Percentiles rank a stretch among this genome's conserved stretches.
phyloP scores from a whole-genome alignment of 129 eudicot species.

The Flaveria brownii region DNA sequence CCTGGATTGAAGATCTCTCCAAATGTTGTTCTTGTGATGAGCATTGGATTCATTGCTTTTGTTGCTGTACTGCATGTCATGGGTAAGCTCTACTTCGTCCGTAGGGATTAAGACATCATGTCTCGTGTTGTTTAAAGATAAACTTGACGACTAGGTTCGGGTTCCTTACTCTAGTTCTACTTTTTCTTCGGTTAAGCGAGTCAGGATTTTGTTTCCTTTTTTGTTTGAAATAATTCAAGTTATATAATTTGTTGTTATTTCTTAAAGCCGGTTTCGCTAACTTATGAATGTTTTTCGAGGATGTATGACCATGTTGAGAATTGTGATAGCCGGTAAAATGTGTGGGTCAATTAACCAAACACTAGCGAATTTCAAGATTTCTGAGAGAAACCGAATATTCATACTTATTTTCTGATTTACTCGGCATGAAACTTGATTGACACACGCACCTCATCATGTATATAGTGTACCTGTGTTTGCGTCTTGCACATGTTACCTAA shows the following conservation, averaged over 20 bases:
- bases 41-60: constrained; percentile 12
- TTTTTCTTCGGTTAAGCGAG: not conserved
- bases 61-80: constrained; percentile 17
- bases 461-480: too few species aligned
- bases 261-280: not conserved
- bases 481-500: too few species aligned
- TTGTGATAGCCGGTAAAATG: not conserved
- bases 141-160: not conserved
- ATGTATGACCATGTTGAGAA: not conserved
- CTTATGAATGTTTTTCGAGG: not conserved
- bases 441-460: too few species aligned
- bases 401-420: too few species aligned
- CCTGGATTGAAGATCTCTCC: constrained; percentile 15
- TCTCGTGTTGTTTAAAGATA: not conserved
- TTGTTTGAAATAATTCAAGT: not conserved
- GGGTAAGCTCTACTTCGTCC: constrained; percentile 18
- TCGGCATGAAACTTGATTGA: too few species aligned
- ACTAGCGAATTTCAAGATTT: too few species aligned
- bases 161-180: not conserved
- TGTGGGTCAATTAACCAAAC: not conserved
- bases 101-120: not conserved
- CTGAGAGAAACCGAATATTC: too few species aligned
- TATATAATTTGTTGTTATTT: not conserved
- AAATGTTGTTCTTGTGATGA: constrained; percentile 19
- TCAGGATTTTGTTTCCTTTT: not conserved